Percentiles rank a stretch among this genome's conserved stretches.
phyloP scores from a whole-genome alignment of 768 basidiomycete genomes.

The Mycena galericulata region DNA sequence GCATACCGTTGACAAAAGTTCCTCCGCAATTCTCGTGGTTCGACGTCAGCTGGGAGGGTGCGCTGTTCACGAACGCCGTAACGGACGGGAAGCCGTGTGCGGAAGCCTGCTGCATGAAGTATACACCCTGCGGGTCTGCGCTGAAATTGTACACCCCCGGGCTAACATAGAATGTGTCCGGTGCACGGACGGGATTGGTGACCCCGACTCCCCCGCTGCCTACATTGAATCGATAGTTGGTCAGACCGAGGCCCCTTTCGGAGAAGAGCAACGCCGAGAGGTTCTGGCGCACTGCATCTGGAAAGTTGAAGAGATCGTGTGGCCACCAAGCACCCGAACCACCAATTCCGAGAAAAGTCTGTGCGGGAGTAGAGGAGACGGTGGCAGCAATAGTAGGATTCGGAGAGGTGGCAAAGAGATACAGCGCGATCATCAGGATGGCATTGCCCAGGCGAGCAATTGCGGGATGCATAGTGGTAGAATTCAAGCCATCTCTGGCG shows the following conservation, averaged over 20 bases:
- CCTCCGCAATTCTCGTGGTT: conserved; percentile 46
- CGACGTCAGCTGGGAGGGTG: conserved; percentile 52
- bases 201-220: conserved; percentile 58
- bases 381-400: conserved; percentile 33
- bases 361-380: conserved; percentile 46
- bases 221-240: conserved; percentile 57
- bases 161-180: conserved; percentile 51
- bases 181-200: conserved; percentile 51
- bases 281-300: conserved; percentile 52
- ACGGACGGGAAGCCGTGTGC: conserved; percentile 49
- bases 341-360: conserved; percentile 54
- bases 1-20: conserved; percentile 60
- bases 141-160: conserved; percentile 54
- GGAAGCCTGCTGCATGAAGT: conserved; percentile 54
- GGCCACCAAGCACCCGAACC: conserved; percentile 64
- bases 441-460: too few species aligned
- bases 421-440: too few species aligned
- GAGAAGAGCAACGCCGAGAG: conserved; percentile 55
- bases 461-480: too few species aligned
- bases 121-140: conserved; percentile 53
- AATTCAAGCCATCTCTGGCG: too few species aligned
- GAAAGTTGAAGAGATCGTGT: conserved; percentile 55
- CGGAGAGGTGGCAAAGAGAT: not conserved
- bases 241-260: conserved; percentile 51
- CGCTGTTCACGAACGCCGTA: conserved; percentile 59